Percentiles rank a stretch among this genome's conserved stretches.
Conservation (phyloP, 768 basidiomycete genomes). For the Mycena indigotica region DNA sequence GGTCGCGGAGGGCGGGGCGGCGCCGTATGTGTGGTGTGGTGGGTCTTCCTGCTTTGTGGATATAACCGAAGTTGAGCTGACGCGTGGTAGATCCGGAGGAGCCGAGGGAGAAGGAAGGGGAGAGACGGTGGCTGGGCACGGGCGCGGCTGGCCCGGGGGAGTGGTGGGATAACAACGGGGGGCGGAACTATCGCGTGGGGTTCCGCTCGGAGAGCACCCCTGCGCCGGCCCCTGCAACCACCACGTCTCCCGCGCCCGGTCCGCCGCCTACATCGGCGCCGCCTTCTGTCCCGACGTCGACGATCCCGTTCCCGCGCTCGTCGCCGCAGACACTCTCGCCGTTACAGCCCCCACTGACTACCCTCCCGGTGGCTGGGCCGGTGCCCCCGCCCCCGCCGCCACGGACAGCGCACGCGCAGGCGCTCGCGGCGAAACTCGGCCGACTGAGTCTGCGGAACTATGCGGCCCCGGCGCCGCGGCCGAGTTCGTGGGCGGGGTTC, state of each 20-base stretch:
- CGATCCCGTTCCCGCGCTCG: slow-evolving; percentile 8
- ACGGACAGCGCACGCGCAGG: slow-evolving; percentile 20
- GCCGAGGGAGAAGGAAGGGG: neutral
- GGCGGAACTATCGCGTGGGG: slow-evolving; percentile 72
- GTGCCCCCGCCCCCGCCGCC: slow-evolving; percentile 16
- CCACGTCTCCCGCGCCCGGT: neutral
- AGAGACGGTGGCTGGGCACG: slow-evolving; percentile 8
- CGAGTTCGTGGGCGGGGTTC: slow-evolving; percentile 28
- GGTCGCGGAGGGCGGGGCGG: slow-evolving; percentile 11
- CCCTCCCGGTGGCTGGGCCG: slow-evolving; percentile 2
- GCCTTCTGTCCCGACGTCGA: neutral
- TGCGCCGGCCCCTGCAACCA: neutral
- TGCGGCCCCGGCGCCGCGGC: slow-evolving; percentile 28
- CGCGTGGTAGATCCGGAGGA: neutral
- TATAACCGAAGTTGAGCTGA: neutral
- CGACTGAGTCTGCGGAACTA: slow-evolving; percentile 36
- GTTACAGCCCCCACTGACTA: neutral
- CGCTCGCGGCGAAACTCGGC: slow-evolving; percentile 25
- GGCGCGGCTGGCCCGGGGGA: slow-evolving; percentile 48
- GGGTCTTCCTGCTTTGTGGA: slow-evolving; percentile 10
- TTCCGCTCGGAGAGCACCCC: slow-evolving; percentile 46
- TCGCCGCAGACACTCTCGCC: neutral
- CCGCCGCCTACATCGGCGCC: neutral
- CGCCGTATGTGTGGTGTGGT: slow-evolving; percentile 22
- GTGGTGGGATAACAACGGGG: slow-evolving; percentile 93